Evolutionary conservation across 78 protist genomes (phyloP).

Genomic region (Dictyostelium brefeldianum): DNA sequence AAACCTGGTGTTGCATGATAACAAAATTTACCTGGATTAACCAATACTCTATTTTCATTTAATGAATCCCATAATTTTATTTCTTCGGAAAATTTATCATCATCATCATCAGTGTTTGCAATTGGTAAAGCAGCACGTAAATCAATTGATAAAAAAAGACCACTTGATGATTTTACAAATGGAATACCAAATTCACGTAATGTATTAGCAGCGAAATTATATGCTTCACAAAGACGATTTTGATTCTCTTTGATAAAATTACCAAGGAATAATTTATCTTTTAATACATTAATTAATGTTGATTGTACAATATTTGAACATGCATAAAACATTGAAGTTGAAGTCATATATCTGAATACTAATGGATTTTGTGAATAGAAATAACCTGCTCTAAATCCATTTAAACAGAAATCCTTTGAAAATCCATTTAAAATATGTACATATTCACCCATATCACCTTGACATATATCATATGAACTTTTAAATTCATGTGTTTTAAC

Average conservation of each 20-base stretch:
- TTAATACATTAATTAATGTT: not conserved
- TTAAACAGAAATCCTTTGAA: constrained; percentile 78
- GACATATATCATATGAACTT: constrained; percentile 4
- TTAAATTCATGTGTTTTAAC: not conserved
- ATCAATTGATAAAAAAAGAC: constrained; percentile 58
- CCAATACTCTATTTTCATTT: not conserved
- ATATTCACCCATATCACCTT: constrained; percentile 50
- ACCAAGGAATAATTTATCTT: constrained; percentile 15
- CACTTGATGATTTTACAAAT: constrained; percentile 27
- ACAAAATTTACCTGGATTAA: constrained; percentile 39
- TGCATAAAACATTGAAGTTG: constrained; percentile 11
- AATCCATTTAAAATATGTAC: constrained; percentile 75
- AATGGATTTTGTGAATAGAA: constrained; percentile 47
- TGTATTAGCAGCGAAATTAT: not conserved
- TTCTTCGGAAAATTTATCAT: constrained; percentile 3
- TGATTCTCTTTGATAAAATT: constrained; percentile 32
- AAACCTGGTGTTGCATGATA: constrained; percentile 29
- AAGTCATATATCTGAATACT: not conserved
- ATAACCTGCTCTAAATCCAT: constrained; percentile 74
- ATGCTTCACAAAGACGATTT: not conserved
- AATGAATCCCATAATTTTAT: constrained; percentile 40
- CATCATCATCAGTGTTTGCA: not conserved
- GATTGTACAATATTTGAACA: constrained; percentile 58
- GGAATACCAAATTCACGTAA: constrained; percentile 29
- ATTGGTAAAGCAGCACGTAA: constrained; percentile 11